Percentiles rank a stretch among this genome's conserved stretches.
Conservation (phyloP, 257 asterid species). For the Cruciata laevipes region DNA sequence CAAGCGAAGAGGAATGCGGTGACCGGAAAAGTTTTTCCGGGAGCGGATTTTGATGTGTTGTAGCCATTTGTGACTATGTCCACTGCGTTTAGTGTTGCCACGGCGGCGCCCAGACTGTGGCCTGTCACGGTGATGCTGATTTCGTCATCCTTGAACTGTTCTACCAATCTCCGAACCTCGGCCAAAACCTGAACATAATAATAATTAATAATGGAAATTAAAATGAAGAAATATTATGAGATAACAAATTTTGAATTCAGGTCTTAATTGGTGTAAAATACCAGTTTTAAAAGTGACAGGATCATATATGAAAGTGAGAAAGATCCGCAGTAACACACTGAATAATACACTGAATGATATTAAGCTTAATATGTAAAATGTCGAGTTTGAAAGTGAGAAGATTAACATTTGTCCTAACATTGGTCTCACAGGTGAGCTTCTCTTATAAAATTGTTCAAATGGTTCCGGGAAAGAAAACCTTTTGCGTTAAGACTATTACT, state of each 20-base stretch:
- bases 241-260: too few species aligned
- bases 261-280: too few species aligned
- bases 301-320: too few species aligned
- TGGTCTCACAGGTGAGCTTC: too few species aligned
- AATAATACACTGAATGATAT: too few species aligned
- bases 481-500: background rate
- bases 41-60: constrained; percentile 35
- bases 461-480: background rate
- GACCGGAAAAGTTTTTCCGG: constrained; percentile 47
- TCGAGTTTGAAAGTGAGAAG: too few species aligned
- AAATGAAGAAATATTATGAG: too few species aligned
- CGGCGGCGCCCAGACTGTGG: constrained; percentile 80
- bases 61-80: constrained; percentile 53
- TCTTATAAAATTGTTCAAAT: too few species aligned
- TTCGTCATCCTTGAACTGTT: constrained; percentile 54
- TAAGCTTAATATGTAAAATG: too few species aligned
- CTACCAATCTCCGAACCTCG: constrained; percentile 55
- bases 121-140: constrained; percentile 69
- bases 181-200: constrained; percentile 38
- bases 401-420: too few species aligned
- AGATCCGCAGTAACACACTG: too few species aligned
- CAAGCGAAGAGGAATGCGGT: constrained; percentile 61
- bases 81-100: constrained; percentile 54
- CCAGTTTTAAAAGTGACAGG: too few species aligned
- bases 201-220: background rate